Percentiles rank a stretch among this genome's conserved stretches.
Evolutionary conservation across 148 eudicot species (phyloP).

Genomic region (Vaccinium darrowii): DNA sequence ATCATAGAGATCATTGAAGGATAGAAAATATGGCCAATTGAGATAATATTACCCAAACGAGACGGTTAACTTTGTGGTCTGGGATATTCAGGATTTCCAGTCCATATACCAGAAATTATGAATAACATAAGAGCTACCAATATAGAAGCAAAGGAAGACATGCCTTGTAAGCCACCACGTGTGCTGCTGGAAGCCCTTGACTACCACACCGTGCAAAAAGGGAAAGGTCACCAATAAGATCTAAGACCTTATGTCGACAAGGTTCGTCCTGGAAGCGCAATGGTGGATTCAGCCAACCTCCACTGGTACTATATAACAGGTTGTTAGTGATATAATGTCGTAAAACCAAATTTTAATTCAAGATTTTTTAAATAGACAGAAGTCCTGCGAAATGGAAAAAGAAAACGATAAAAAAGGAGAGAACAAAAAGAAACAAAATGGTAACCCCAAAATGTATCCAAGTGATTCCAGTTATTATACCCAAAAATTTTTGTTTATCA

Average conservation of each 20-base stretch:
- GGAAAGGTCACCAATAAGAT: constrained; percentile 94
- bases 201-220: constrained; percentile 70
- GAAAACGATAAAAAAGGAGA: neutral
- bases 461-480: neutral
- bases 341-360: neutral
- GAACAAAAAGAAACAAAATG: neutral
- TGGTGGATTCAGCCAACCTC: constrained; percentile 89
- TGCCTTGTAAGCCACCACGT: constrained; percentile 82
- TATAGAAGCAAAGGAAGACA: neutral
- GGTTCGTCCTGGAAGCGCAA: constrained; percentile 70
- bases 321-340: neutral
- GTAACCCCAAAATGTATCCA: neutral
- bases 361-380: neutral
- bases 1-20: neutral
- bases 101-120: neutral
- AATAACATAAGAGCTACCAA: neutral
- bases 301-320: constrained; percentile 36
- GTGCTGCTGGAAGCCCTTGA: constrained; percentile 90
- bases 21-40: neutral
- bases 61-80: neutral
- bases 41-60: neutral
- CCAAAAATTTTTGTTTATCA: neutral
- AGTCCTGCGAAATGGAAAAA: neutral
- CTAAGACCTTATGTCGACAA: constrained; percentile 91
- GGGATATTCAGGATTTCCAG: no score